Percentiles rank a stretch among this genome's conserved stretches.
Conservation (phyloP, 371 early-diverging fungal genomes). For the Mortierella sp. region DNA sequence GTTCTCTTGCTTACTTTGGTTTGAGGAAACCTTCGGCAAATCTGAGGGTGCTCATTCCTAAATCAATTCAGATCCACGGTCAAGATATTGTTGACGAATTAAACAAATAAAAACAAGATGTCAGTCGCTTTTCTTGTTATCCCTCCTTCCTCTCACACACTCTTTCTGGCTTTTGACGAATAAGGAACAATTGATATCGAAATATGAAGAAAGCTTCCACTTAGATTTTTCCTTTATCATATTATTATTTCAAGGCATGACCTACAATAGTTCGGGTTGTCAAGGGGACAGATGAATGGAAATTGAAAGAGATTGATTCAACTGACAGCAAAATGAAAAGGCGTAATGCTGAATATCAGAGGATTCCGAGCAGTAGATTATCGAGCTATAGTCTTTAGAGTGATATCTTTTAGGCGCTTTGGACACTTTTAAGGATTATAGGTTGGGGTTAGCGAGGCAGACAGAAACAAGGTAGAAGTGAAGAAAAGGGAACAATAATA, state of each 20-base stretch:
- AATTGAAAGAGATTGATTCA: not conserved
- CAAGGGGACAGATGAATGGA: slow-evolving; percentile 1
- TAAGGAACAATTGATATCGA: too few species aligned
- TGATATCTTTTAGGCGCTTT: too few species aligned
- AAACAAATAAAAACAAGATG: slow-evolving; percentile 23
- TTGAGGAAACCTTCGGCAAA: slow-evolving; percentile 49
- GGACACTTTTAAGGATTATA: not conserved
- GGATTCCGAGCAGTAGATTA: too few species aligned
- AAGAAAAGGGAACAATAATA: too few species aligned
- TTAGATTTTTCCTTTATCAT: not conserved
- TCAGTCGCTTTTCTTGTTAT: slow-evolving; percentile 22
- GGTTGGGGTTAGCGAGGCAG: too few species aligned
- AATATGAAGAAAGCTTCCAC: too few species aligned
- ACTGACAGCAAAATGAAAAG: too few species aligned
- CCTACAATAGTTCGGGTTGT: not conserved
- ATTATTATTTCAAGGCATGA: not conserved
- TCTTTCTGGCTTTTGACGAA: not conserved
- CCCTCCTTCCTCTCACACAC: not conserved
- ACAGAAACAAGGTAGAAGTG: too few species aligned
- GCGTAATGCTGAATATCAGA: too few species aligned
- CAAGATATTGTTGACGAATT: slow-evolving; percentile 12
- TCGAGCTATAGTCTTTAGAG: too few species aligned
- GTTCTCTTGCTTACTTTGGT: slow-evolving; percentile 29
- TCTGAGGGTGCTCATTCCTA: slow-evolving; percentile 30
- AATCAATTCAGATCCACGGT: not conserved